A percentile compares a stretch with the other conserved stretches of the same genome.
Conservation (phyloP, 306 rosid genomes). For the Prunus mume region DNA sequence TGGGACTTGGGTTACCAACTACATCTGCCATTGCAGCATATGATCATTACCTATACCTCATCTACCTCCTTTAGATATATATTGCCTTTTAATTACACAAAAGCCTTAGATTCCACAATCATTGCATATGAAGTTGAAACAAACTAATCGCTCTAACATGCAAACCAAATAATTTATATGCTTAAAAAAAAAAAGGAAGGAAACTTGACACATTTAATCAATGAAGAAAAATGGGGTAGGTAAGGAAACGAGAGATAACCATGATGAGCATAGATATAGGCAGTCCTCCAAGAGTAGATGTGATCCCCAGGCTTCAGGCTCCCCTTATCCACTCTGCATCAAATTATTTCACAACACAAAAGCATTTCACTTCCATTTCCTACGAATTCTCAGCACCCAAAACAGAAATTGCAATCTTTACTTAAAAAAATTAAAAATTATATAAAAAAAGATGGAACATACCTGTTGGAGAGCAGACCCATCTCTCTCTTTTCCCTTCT, state of each 20-base stretch:
- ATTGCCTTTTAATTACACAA: background rate
- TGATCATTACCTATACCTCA: too few species aligned
- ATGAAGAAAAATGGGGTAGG: background rate
- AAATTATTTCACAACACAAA: background rate
- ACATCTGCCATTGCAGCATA: too few species aligned
- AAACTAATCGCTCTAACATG: background rate
- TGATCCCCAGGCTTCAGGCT: conserved; percentile 87
- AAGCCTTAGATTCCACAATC: background rate
- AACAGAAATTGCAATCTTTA: background rate
- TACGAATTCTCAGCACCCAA: background rate
- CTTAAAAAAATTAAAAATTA: background rate
- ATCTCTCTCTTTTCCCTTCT: conserved; percentile 22
- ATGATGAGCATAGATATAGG: conserved; percentile 90
- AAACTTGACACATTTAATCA: background rate
- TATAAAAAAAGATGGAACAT: background rate
- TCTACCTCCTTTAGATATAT: too few species aligned
- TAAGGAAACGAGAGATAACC: conserved; percentile 37
- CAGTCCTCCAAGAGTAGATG: conserved; percentile 86
- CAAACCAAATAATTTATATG: background rate
- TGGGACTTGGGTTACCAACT: too few species aligned
- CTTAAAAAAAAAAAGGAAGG: background rate
- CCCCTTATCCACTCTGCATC: conserved; percentile 52
- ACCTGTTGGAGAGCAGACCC: conserved; percentile 88
- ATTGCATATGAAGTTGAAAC: background rate
- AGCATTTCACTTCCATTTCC: background rate